Base-by-base conservation (phyloP, 495 filamentous ascomycete species). In the Annulohypoxylon moriforme region DNA sequence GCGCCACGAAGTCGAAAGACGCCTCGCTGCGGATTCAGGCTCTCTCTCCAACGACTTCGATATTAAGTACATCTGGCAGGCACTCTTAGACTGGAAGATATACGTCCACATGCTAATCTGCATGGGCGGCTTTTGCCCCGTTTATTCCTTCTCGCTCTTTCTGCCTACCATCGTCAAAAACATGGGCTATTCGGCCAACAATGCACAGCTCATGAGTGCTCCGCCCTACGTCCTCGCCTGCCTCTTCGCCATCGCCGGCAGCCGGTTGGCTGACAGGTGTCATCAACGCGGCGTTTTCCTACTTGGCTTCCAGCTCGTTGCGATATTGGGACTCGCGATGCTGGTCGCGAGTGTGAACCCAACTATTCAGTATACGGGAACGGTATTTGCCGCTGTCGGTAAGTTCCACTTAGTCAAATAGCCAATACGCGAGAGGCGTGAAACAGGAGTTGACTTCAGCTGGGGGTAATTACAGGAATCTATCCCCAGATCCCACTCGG, bases 401-500 rank as follows among this genome's bases (percentile, higher is more conserved):
- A 65, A 33, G 69, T 61, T 24, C 4, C 34, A 34, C 50, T 29
- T 11, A 20, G 5, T 29, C 29, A 33, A 11, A 29, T 29, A n/a
- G 3, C 11, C 24, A 29, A 29, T 14, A n/a, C 3, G 47, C 13
- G 29, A 29, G 47, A 4, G 20, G n/a, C n/a, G 13, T 8, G 22
- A 40, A 6, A 13, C 22, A 33, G 34, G 0, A 38, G 8, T 22
- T 40, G 29, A 52, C 47, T 42, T 3, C 16, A 29, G n/a, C 11
- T 22, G 29, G 4, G 29, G 18, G 31, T 11, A 58, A 29, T 18
- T 31, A 50, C 18, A 76, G 92, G 92, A 13, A 91, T 94, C 74
- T 94, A 93, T 73, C 91, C 92, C 0, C 83, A 87, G 14, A 87
- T 90, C 13, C 91, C 90, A 0, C 88, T 92, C 62, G 88, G 91